Conservation (phyloP, 192 early-diverging fungal genomes). For the Coemansia sp. region DNA sequence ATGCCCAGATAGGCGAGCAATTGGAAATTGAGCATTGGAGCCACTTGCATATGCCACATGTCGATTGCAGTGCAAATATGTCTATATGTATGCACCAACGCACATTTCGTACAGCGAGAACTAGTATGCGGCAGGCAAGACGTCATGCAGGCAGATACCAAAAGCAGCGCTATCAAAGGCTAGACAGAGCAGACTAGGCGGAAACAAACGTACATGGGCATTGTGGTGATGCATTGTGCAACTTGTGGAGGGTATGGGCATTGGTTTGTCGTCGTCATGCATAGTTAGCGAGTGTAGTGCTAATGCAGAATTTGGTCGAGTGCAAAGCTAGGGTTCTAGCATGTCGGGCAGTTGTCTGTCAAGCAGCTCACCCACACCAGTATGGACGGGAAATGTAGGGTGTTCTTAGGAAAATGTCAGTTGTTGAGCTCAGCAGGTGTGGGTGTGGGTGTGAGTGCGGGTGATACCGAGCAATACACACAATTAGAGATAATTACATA, state of each 20-base stretch:
- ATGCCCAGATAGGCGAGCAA: not conserved
- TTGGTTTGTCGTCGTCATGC: not conserved
- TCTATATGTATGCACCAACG: not conserved
- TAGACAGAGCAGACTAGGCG: not conserved
- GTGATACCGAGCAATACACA: conserved; percentile 1
- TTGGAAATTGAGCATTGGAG: not conserved
- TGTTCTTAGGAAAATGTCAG: not conserved
- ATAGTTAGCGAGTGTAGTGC: not conserved
- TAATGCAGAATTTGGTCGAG: not conserved
- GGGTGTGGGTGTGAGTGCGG: not conserved
- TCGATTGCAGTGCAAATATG: not conserved
- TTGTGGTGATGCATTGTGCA: not conserved
- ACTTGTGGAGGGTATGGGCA: not conserved
- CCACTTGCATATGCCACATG: not conserved
- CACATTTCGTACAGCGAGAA: not conserved
- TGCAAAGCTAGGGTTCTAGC: not conserved
- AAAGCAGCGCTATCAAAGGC: not conserved
- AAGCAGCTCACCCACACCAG: not conserved
- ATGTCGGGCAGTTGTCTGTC: not conserved
- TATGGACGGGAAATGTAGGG: not conserved
- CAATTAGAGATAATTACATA: not conserved
- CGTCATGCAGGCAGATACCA: not conserved
- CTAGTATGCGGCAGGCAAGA: not conserved
- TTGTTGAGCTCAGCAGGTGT: not conserved
- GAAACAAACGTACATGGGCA: not conserved